These are phyloP conservation scores for Annulohypoxylon maeteangense DNA, from an alignment of 495 filamentous ascomycete species.

Conservation along the genomic window DNA sequence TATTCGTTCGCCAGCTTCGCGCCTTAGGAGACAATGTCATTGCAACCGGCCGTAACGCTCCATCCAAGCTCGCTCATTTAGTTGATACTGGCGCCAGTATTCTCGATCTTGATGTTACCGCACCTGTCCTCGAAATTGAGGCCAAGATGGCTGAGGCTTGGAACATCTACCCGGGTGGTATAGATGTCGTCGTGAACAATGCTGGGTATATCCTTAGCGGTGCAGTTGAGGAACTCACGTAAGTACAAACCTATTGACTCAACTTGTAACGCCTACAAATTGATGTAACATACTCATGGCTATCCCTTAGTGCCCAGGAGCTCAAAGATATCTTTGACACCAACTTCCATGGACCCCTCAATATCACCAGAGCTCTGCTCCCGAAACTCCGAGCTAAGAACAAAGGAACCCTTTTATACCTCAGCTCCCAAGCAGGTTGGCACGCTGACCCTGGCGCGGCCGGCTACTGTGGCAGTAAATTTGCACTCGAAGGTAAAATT, in stretches of 20 bases:
- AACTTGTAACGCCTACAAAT: too few relatives aligned
- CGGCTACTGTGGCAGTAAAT: slow-evolving; percentile 89
- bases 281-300: neutral
- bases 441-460: slow-evolving; percentile 53
- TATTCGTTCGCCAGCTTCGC: slow-evolving; percentile 55
- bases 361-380: slow-evolving; percentile 57
- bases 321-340: slow-evolving; percentile 56
- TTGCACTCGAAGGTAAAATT: slow-evolving; percentile 80
- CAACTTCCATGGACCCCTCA: slow-evolving; percentile 62
- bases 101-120: slow-evolving; percentile 60
- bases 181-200: slow-evolving; percentile 68
- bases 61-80: slow-evolving; percentile 52
- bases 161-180: slow-evolving; percentile 38
- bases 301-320: slow-evolving; percentile 42
- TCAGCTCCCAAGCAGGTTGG: slow-evolving; percentile 63
- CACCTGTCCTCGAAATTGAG: slow-evolving; percentile 50
- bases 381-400: slow-evolving; percentile 57
- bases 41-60: slow-evolving; percentile 60
- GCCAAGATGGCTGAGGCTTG: slow-evolving; percentile 49
- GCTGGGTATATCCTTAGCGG: slow-evolving; percentile 61
- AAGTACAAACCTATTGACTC: slow-evolving; percentile 34
- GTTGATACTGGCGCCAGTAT: slow-evolving; percentile 51
- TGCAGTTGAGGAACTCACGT: slow-evolving; percentile 57
- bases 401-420: slow-evolving; percentile 61
- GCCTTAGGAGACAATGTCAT: slow-evolving; percentile 64